Evolutionary conservation across 2,329 filamentous ascomycete genomes (phyloP).

Genomic region (Epicoccum sorghinum): DNA sequence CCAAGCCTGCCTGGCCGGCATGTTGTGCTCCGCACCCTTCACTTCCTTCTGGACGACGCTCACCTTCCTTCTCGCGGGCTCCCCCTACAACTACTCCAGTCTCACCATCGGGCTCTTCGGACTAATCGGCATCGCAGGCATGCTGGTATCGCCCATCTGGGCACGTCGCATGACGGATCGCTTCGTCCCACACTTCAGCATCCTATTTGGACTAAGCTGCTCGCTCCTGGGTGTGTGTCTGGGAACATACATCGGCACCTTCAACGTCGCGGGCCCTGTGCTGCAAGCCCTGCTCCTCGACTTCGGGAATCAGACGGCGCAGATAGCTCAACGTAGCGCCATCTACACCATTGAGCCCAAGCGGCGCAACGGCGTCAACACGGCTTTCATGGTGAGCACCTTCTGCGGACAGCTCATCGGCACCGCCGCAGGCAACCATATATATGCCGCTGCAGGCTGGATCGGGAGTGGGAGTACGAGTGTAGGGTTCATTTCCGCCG

Average conservation of each 20-base stretch:
- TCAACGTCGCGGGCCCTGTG: constrained; percentile 72
- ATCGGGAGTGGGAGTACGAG: constrained; percentile 61
- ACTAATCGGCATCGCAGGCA: constrained; percentile 74
- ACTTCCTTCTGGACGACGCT: constrained; percentile 76
- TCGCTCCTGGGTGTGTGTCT: constrained; percentile 67
- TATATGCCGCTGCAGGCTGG: constrained; percentile 65
- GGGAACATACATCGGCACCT: constrained; percentile 71
- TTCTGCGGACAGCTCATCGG: constrained; percentile 80
- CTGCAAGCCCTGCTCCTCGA: constrained; percentile 75
- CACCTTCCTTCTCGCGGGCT: constrained; percentile 75
- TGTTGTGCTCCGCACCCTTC: constrained; percentile 67
- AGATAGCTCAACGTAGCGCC: constrained; percentile 73
- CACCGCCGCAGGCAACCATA: constrained; percentile 58
- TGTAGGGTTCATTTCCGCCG: constrained; percentile 59
- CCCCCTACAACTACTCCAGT: constrained; percentile 71
- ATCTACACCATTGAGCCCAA: constrained; percentile 75
- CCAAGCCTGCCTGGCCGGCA: constrained; percentile 71
- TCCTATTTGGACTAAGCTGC: constrained; percentile 66
- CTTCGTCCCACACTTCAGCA: constrained; percentile 70
- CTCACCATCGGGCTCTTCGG: constrained; percentile 78
- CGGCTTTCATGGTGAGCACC: constrained; percentile 77
- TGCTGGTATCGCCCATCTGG: constrained; percentile 71
- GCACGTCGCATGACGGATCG: constrained; percentile 72
- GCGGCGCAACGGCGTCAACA: constrained; percentile 77
- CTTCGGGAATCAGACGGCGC: constrained; percentile 72